Evolutionary conservation across 257 asterid species (phyloP), one percentile per base, ranked within the genome.

Genomic region (Phtheirospermum japonicum): DNA sequence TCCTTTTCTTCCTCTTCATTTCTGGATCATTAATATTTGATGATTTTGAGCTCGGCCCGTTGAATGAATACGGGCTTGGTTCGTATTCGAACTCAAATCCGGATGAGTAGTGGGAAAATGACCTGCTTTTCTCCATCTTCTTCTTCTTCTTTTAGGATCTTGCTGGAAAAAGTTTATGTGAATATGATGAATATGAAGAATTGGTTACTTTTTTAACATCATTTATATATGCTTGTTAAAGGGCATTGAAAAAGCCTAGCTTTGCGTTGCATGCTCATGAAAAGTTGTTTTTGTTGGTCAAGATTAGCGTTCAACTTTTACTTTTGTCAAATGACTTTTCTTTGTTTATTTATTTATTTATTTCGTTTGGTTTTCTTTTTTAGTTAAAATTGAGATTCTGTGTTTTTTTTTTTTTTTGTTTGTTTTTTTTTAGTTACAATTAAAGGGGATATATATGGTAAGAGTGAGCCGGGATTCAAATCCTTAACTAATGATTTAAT

Each of bases 1-100:
- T 78, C 71, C 96, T 83, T 74, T 83, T 87, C 87, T 83, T 87
- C 85, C 96, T 85, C 79, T 85, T 85, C 69, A 63, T 59, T 31
- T 87, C 89, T 4, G 91, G 84, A 65, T 83, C 90, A 48, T 40
- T 79, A 2, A 17, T 33, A 78, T 31, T 85, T 55, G 1, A 0
- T 58, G 43, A 18, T 30, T 71, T 76, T 1, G 49, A 18, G 26
- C 34, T 83, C 32, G 88, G 86, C 7, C 95, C 95, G 57, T 86
- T 86, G 64, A 86, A 86, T 9, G 72, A 57, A 19, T 83, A 86
- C 16, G 82, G 77, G 59, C 65, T 54, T 9, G 76, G 3, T 12
- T 56, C 68, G 23, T 69, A 58, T 46, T 77, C 73, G n/a, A 28
- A 36, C 46, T 77, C 80, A 57, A 73, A 64, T 23, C 73, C 82